Base-by-base conservation (phyloP, 2,329 filamentous ascomycete species). In the Emergomyces africanus region DNA sequence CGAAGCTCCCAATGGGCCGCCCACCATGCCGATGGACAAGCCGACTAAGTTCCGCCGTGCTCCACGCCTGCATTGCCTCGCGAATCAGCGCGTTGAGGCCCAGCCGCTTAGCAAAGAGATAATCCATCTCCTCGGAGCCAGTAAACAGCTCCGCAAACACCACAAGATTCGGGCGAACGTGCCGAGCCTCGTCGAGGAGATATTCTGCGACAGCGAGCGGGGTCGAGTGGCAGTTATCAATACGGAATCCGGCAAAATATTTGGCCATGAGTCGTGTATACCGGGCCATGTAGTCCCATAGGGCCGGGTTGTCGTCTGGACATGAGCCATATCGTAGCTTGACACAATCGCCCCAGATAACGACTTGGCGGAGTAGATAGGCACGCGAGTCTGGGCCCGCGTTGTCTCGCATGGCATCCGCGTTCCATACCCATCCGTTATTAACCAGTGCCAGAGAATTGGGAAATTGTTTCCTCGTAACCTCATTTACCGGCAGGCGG, bases 341-440 rank as follows among this genome's bases (percentile, higher is more conserved):
- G 63, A 97, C 94, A 70, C 95, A 99, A 70, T 99, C 94, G 15
- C 92, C 91, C 94, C 94, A 99, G 35, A 96, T 88, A 65, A 99
- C 97, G 61, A 99, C 90, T 72, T 99, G 90, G 65, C 94, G 84
- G 57, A 90, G 84, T n/a, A 99, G 81, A 69, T 99, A 99, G n/a
- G 92, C 90, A 59, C 86, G 85, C 9, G 92, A 96, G 53, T 88
- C 79, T 0, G 90, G 87, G 0, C 95, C 95, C 35, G 94, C 94
- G 68, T 97, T 94, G 75, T 99, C 94, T 49, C 89, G 81, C 73
- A 97, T 82, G 1, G 94, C 92, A 74, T 97, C 95, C 5, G 92
- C 92, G 60, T 89, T 92, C 94, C 94, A 99, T 9, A 99, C 91
- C 94, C 94, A 99, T 49, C 94, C 94, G 69, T 99, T 99, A 74